Conservation (phyloP, 1,284 basidiomycete genomes). For the Cutaneotrichosporon arboriforme region DNA sequence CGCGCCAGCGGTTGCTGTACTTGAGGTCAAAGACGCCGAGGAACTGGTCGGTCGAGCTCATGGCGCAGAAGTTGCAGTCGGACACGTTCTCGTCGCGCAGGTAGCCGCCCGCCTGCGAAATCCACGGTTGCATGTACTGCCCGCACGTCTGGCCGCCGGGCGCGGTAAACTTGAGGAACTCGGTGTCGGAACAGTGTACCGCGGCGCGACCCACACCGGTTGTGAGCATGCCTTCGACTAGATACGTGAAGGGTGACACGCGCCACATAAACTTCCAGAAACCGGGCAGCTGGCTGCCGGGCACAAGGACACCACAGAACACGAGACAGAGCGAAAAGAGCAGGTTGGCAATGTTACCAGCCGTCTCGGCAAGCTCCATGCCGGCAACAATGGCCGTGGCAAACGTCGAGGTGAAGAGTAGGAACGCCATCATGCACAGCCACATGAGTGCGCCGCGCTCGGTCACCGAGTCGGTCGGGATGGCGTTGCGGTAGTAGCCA, state of each 20-base stretch:
- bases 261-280: slow-evolving; percentile 84
- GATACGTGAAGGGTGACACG: slow-evolving; percentile 64
- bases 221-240: slow-evolving; percentile 48
- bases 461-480: slow-evolving; percentile 32
- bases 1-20: slow-evolving; percentile 57
- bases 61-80: slow-evolving; percentile 48
- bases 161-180: slow-evolving; percentile 44
- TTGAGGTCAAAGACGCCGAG: slow-evolving; percentile 56
- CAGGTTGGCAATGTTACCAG: slow-evolving; percentile 48
- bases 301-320: slow-evolving; percentile 61
- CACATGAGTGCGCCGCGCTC: slow-evolving; percentile 45
- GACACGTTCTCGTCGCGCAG: slow-evolving; percentile 36
- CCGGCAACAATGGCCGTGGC: slow-evolving; percentile 43
- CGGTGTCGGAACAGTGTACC: slow-evolving; percentile 47
- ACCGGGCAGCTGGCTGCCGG: slow-evolving; percentile 51
- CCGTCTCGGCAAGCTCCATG: slow-evolving; percentile 46
- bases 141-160: slow-evolving; percentile 49
- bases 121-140: slow-evolving; percentile 45
- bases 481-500: slow-evolving; percentile 46
- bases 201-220: slow-evolving; percentile 55
- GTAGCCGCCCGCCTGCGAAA: slow-evolving; percentile 42
- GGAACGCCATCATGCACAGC: slow-evolving; percentile 41
- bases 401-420: slow-evolving; percentile 49
- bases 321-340: slow-evolving; percentile 50
- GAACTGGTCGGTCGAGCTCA: slow-evolving; percentile 56